phyloP scores from a whole-genome alignment of 352 stramenopile species.

The Pythium pyrilobum region DNA sequence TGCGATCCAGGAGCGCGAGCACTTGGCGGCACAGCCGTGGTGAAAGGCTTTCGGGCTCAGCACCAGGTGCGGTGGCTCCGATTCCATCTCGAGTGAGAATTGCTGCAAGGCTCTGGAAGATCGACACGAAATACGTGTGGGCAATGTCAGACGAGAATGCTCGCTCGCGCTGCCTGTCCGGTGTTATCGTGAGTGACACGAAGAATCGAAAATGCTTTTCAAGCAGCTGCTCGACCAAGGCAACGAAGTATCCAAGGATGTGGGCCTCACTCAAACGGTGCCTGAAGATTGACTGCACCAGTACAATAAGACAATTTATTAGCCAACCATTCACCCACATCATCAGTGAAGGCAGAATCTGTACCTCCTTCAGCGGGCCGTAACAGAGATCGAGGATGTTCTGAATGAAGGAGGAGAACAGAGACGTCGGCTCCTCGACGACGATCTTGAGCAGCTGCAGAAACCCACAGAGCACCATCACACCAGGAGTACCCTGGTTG shows the following conservation, averaged over 20 bases:
- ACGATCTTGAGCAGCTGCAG: slow-evolving; percentile 74
- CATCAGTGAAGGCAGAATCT: not conserved
- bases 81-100: slow-evolving; percentile 48
- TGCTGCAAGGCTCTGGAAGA: slow-evolving; percentile 69
- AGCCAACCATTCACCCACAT: too few relatives aligned
- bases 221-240: slow-evolving; percentile 64
- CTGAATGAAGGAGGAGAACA: slow-evolving; percentile 68
- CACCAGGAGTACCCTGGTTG: slow-evolving; percentile 46
- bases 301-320: not conserved
- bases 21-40: slow-evolving; percentile 71
- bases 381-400: slow-evolving; percentile 79
- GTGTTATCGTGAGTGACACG: slow-evolving; percentile 43
- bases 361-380: slow-evolving; percentile 70
- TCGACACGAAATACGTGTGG: slow-evolving; percentile 67
- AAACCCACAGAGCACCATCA: slow-evolving; percentile 75
- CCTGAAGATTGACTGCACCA: slow-evolving; percentile 57
- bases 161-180: slow-evolving; percentile 47
- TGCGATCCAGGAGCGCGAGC: slow-evolving; percentile 52
- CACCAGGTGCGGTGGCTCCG: slow-evolving; percentile 12
- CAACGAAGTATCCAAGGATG: slow-evolving; percentile 65
- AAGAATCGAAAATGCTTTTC: slow-evolving; percentile 84
- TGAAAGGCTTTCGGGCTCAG: slow-evolving; percentile 22
- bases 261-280: slow-evolving; percentile 65
- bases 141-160: slow-evolving; percentile 57
- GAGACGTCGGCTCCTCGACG: slow-evolving; percentile 65